These are phyloP conservation scores for Cyberlindnera samutprakarnensis DNA, from an alignment of 805 yeast species.

Conservation along the genomic window DNA sequence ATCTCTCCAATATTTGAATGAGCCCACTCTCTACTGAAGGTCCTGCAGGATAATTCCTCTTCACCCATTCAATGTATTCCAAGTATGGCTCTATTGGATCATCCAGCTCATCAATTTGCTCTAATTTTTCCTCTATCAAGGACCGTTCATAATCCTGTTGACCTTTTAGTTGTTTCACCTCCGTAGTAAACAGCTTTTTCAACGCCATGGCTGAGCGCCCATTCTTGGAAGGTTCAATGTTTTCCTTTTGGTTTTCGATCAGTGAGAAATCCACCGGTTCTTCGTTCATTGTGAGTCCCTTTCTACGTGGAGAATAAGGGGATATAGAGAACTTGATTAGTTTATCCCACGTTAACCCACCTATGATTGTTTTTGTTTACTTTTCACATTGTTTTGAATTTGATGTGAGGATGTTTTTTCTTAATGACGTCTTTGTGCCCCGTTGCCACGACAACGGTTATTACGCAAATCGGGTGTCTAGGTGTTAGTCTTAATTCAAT, in stretches of 20 bases:
- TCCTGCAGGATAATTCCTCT: slow-evolving; percentile 54
- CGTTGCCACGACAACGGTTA: too few species aligned
- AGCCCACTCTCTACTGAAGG: slow-evolving; percentile 57
- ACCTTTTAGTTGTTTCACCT: slow-evolving; percentile 21
- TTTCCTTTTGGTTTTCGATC: slow-evolving; percentile 67
- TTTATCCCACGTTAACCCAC: too few species aligned
- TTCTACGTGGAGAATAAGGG: background rate
- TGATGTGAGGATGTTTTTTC: too few species aligned
- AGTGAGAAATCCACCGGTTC: slow-evolving; percentile 28
- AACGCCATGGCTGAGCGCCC: slow-evolving; percentile 66
- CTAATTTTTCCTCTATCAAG: slow-evolving; percentile 42
- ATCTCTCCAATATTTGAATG: slow-evolving; percentile 55
- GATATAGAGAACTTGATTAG: too few species aligned
- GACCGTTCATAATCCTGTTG: slow-evolving; percentile 30
- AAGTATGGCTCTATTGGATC: slow-evolving; percentile 76
- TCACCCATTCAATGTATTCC: slow-evolving; percentile 73
- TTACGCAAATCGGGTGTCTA: too few species aligned
- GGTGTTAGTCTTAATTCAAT: too few species aligned
- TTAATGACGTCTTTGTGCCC: too few species aligned
- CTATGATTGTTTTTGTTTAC: background rate
- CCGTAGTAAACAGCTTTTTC: slow-evolving; percentile 32
- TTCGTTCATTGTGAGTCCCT: background rate
- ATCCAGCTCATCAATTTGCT: slow-evolving; percentile 53
- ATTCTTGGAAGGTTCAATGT: slow-evolving; percentile 54
- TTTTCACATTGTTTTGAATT: background rate